Conservation (phyloP, 768 basidiomycete genomes). For the Xerocomellus chrysenteron region DNA sequence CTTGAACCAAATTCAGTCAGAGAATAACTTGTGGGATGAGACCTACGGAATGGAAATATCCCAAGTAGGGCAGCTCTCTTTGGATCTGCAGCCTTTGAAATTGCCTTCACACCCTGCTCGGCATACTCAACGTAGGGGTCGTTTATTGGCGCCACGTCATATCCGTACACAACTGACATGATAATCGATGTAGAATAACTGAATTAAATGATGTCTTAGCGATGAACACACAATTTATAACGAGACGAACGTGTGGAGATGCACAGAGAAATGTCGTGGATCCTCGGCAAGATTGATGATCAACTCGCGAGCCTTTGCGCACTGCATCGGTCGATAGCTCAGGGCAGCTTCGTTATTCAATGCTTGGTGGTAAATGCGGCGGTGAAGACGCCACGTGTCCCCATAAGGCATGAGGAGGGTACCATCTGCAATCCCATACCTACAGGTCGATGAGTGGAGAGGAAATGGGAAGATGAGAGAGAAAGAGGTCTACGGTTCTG, state of each 20-base stretch:
- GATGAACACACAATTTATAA: not conserved
- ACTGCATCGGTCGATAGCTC: constrained; percentile 35
- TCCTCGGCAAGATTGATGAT: constrained; percentile 32
- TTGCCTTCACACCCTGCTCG: constrained; percentile 13
- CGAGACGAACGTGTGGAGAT: constrained; percentile 26
- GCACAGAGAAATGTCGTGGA: constrained; percentile 25
- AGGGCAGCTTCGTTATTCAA: constrained; percentile 28
- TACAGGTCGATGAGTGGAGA: not conserved
- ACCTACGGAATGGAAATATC: constrained; percentile 30
- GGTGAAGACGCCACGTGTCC: constrained; percentile 38
- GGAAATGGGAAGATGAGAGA: not conserved
- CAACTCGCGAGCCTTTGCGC: constrained; percentile 31
- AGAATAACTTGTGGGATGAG: not conserved
- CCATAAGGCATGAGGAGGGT: constrained; percentile 38
- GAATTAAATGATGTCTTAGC: not conserved
- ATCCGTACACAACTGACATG: constrained; percentile 30
- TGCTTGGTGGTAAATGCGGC: constrained; percentile 34
- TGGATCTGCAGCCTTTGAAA: constrained; percentile 15
- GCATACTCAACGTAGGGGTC: constrained; percentile 25
- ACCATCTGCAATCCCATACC: constrained; percentile 37
- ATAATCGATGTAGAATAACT: constrained; percentile 30
- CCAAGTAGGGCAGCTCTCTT: constrained; percentile 23
- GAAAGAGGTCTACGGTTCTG: constrained; percentile 17
- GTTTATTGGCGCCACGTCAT: constrained; percentile 16
- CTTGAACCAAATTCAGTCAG: constrained; percentile 10